A percentile compares a stretch with the other conserved stretches of the same genome.
phyloP scores from a whole-genome alignment of 2,329 filamentous ascomycete genomes.

The Gliomastix tumulicola region DNA sequence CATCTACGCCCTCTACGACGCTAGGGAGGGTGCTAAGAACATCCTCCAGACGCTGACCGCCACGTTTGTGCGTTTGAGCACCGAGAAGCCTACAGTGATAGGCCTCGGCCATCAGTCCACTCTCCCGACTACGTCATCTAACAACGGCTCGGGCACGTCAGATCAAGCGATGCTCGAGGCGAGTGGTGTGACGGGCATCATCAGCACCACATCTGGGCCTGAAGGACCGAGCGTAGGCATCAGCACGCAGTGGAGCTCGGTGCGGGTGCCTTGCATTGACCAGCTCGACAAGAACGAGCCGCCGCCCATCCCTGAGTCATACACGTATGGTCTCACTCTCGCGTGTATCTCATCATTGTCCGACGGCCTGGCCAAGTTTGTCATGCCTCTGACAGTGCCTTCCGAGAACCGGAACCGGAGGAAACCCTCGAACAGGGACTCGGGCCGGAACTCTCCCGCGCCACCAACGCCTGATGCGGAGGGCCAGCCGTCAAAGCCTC shows the following conservation, averaged over 20 bases:
- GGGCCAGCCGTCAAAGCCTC: background rate
- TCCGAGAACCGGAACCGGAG: conserved; percentile 54
- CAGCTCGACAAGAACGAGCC: conserved; percentile 89
- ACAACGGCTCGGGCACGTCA: conserved; percentile 31
- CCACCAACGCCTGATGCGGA: conserved; percentile 10
- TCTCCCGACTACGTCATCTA: conserved; percentile 51
- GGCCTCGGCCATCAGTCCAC: conserved; percentile 86
- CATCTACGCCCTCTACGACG: conserved; percentile 77
- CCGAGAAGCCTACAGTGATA: conserved; percentile 83
- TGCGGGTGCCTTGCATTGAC: conserved; percentile 84
- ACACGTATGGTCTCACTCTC: conserved; percentile 83
- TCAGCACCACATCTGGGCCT: conserved; percentile 62
- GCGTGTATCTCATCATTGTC: conserved; percentile 86
- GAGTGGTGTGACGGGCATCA: conserved; percentile 80
- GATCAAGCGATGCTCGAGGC: conserved; percentile 89
- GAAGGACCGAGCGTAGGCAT: conserved; percentile 69
- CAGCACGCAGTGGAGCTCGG: conserved; percentile 83
- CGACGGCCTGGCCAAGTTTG: conserved; percentile 87
- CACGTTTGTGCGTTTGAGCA: conserved; percentile 84
- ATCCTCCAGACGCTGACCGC: conserved; percentile 79
- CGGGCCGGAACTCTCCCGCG: conserved; percentile 34
- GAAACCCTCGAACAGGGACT: conserved; percentile 30
- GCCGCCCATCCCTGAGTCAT: conserved; percentile 80
- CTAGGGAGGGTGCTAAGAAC: conserved; percentile 61
- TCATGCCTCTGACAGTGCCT: conserved; percentile 83